Conservation (phyloP, 352 stramenopile species). For the Globisporangium viniferum region DNA sequence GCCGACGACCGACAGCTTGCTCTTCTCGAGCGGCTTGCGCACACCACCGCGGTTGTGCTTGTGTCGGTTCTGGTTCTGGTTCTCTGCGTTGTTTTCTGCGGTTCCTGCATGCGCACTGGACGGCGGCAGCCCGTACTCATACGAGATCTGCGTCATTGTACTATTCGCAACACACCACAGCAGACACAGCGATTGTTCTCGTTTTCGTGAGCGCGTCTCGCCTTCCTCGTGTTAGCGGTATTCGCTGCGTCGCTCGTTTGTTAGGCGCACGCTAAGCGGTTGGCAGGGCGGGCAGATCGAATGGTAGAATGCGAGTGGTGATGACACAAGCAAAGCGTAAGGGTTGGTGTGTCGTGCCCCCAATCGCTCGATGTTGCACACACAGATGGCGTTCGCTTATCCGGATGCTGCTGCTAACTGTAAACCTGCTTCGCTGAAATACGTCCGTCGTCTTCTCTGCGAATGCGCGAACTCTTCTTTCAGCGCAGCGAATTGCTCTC, state of each 20-base stretch:
- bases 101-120: not conserved
- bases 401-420: not conserved
- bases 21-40: constrained; percentile 62
- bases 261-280: not conserved
- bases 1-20: constrained; percentile 36
- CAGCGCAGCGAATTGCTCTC: not conserved
- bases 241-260: not conserved
- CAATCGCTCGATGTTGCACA: not conserved
- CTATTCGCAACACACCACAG: not conserved
- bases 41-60: constrained; percentile 9
- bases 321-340: not conserved
- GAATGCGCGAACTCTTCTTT: not conserved
- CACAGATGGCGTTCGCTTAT: not conserved
- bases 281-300: not conserved
- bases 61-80: not conserved
- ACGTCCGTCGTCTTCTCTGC: not conserved
- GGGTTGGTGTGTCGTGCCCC: not conserved
- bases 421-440: not conserved
- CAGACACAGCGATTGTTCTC: not conserved
- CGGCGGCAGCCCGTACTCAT: constrained; percentile 8
- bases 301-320: not conserved
- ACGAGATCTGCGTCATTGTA: constrained; percentile 16
- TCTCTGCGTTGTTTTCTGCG: not conserved
- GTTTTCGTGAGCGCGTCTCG: not conserved
- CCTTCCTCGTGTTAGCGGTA: not conserved